Evolutionary conservation across 257 asterid species (phyloP).

Genomic region (Forsythia suspensa): DNA sequence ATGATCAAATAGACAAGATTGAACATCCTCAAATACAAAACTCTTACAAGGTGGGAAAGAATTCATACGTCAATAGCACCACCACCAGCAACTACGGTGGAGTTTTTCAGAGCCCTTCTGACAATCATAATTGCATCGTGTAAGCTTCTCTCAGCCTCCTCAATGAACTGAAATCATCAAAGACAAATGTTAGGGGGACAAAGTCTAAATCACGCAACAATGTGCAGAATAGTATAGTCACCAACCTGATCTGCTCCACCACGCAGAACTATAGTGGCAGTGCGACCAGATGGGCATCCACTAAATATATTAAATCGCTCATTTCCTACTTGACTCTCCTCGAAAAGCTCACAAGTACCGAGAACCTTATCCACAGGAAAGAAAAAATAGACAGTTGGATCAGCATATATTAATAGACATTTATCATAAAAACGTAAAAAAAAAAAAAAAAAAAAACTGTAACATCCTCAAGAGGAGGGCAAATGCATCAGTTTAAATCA

Average conservation of each 20-base stretch:
- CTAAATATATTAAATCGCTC: conserved; percentile 91
- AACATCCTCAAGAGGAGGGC: background rate
- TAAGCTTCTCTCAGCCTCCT: conserved; percentile 74
- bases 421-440: background rate
- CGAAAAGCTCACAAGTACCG: conserved; percentile 75
- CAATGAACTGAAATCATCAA: conserved; percentile 47
- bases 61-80: conserved; percentile 86
- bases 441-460: background rate
- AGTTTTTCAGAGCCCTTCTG: conserved; percentile 85
- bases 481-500: background rate
- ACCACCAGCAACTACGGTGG: conserved; percentile 90
- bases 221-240: conserved; percentile 13
- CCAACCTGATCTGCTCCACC: conserved; percentile 98
- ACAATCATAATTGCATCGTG: conserved; percentile 84
- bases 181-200: conserved; percentile 27
- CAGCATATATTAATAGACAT: conserved; percentile 13
- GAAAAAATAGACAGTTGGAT: background rate
- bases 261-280: conserved; percentile 94
- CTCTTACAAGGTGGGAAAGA: conserved; percentile 12
- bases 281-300: conserved; percentile 85
- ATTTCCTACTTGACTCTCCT: conserved; percentile 95
- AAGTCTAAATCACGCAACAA: conserved; percentile 1
- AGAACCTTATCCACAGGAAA: conserved; percentile 56
- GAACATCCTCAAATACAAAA: conserved; percentile 1
- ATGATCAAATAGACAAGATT: conserved; percentile 4